Percentiles rank a stretch among this genome's conserved stretches.
Conservation (phyloP, 2,329 filamentous ascomycete genomes). For the Trichoderma sp. region DNA sequence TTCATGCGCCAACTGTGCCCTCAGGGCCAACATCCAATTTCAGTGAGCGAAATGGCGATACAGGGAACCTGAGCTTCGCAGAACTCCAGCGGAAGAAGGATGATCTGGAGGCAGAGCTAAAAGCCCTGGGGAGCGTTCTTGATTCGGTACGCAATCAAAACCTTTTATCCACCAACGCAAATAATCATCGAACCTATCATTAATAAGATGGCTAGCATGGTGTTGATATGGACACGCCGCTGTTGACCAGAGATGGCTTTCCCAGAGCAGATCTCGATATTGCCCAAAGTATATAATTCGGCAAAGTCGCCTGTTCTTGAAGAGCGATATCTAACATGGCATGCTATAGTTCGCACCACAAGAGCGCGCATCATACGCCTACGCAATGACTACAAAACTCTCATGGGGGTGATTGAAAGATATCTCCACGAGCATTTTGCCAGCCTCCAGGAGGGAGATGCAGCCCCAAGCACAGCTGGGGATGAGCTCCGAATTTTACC, state of each 20-base stretch:
- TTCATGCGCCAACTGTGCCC: conserved; percentile 63
- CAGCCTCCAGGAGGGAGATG: conserved; percentile 60
- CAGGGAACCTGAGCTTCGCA: conserved; percentile 68
- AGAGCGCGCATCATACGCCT: conserved; percentile 85
- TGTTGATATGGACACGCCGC: conserved; percentile 86
- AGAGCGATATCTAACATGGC: background rate
- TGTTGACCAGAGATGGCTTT: conserved; percentile 88
- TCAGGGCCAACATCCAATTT: conserved; percentile 73
- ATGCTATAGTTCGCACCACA: conserved; percentile 80
- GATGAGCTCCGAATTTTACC: conserved; percentile 39
- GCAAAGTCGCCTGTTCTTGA: background rate
- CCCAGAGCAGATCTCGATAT: conserved; percentile 93
- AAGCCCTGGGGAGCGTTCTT: conserved; percentile 81
- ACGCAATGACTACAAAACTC: conserved; percentile 88
- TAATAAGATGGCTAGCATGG: conserved; percentile 67
- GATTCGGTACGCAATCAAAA: conserved; percentile 67
- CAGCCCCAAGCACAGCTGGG: conserved; percentile 32
- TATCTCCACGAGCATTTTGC: conserved; percentile 90
- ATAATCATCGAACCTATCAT: background rate
- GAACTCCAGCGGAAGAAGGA: conserved; percentile 87
- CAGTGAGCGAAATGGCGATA: conserved; percentile 62
- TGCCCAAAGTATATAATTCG: conserved; percentile 75
- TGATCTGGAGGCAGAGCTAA: conserved; percentile 81
- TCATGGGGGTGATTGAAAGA: conserved; percentile 83
- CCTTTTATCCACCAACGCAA: background rate